phyloP scores from a whole-genome alignment of 225 moss, liverwort and hornwort genomes.

The Bryum argenteum region DNA sequence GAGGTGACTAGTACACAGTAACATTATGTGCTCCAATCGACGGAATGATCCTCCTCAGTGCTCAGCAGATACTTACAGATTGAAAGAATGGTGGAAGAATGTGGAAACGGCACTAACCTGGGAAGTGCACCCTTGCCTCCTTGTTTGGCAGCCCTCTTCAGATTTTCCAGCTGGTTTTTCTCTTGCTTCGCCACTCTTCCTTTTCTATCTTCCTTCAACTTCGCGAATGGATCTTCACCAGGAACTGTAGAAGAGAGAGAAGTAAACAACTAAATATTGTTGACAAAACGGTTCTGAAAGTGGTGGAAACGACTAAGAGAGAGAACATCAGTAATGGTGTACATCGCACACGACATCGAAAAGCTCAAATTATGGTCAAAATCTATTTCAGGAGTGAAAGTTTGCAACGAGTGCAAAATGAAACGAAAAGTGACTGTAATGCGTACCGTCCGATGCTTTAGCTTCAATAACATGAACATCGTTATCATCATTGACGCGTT shows the following conservation, averaged over 20 bases:
- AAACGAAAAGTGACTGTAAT: constrained; percentile 8
- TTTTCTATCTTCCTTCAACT: constrained; percentile 64
- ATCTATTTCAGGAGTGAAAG: neutral
- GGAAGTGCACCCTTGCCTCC: constrained; percentile 98
- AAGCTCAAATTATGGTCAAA: neutral
- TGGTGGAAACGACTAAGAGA: neutral
- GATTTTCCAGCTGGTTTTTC: constrained; percentile 83
- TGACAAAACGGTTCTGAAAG: neutral
- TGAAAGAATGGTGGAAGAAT: neutral
- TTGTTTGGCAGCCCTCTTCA: constrained; percentile 88
- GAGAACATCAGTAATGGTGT: neutral
- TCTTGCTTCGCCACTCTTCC: constrained; percentile 84
- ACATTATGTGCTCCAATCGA: neutral
- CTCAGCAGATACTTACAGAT: neutral
- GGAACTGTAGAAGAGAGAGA: constrained; percentile 43
- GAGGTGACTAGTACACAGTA: neutral
- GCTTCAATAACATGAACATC: constrained; percentile 82
- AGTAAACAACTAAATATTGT: neutral
- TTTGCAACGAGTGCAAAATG: neutral
- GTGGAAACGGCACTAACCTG: constrained; percentile 52
- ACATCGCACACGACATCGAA: neutral
- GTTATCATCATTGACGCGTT: constrained; percentile 87
- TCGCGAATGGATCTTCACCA: constrained; percentile 87
- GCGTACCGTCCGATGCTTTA: constrained; percentile 72
- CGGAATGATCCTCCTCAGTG: no score